These are phyloP conservation scores for Suillus alpinus DNA, from an alignment of 768 basidiomycete species.

Conservation along the genomic window DNA sequence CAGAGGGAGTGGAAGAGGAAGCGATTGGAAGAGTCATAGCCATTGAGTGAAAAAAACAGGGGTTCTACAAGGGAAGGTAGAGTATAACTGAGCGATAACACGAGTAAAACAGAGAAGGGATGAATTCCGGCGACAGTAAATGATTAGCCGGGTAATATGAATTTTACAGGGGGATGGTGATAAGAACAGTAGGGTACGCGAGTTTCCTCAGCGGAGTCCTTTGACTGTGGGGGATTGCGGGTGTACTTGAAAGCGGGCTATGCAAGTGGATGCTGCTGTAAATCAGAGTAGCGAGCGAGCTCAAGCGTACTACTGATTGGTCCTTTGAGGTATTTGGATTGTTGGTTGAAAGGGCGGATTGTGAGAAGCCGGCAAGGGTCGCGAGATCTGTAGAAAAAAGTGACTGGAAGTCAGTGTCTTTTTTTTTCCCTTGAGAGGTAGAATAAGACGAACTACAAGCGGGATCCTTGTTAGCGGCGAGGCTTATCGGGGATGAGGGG, in stretches of 20 bases:
- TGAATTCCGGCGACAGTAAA: conserved; percentile 7
- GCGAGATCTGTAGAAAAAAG: conserved; percentile 63
- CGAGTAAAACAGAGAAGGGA: conserved; percentile 6
- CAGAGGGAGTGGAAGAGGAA: conserved; percentile 38
- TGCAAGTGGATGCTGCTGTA: conserved; percentile 21
- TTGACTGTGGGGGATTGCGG: conserved; percentile 20
- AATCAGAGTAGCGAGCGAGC: conserved; percentile 59
- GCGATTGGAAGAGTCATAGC: conserved; percentile 40
- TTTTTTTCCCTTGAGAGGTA: not conserved
- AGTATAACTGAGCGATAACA: conserved; percentile 11
- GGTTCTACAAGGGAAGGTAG: conserved; percentile 15
- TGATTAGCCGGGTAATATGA: conserved; percentile 16
- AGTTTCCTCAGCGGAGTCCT: conserved; percentile 42
- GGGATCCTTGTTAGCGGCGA: conserved; percentile 52
- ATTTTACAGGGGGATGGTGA: conserved; percentile 20
- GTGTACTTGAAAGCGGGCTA: conserved; percentile 7
- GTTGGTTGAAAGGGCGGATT: conserved; percentile 40
- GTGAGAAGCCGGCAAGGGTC: conserved; percentile 88
- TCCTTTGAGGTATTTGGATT: conserved; percentile 33
- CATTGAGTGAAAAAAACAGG: conserved; percentile 20
- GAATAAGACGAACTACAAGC: conserved; percentile 40
- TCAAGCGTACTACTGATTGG: conserved; percentile 59
- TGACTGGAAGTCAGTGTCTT: conserved; percentile 5
- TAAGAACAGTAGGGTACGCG: conserved; percentile 38
- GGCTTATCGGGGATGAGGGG: conserved; percentile 37